Evolutionary conservation across 805 yeast genomes (phyloP).

Genomic region (Metschnikowia drakensbergensis): DNA sequence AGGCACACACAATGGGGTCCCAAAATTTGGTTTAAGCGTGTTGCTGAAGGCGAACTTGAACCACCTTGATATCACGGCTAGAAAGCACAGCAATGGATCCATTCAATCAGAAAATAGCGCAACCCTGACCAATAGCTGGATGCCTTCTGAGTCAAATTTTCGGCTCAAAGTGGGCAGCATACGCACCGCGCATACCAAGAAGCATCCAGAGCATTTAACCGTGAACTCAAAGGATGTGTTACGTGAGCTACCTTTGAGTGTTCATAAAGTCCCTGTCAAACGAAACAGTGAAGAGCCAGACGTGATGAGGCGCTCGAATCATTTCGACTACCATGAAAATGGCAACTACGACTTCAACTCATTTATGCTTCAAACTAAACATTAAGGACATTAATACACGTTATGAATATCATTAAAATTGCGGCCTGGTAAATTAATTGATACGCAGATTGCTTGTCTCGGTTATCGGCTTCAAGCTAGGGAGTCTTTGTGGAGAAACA

Average conservation of each 20-base stretch:
- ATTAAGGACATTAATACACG: not conserved
- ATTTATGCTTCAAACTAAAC: conserved; percentile 27
- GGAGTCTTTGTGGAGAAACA: conserved; percentile 2
- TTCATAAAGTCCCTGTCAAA: not conserved
- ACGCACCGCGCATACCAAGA: not conserved
- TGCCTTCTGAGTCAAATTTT: conserved; percentile 17
- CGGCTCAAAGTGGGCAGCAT: conserved; percentile 7
- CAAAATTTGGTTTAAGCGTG: not conserved
- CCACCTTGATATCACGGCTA: not conserved
- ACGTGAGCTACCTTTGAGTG: conserved; percentile 1
- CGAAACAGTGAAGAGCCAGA: not conserved
- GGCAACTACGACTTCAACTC: conserved; percentile 37
- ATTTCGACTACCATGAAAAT: conserved; percentile 32
- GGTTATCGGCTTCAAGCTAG: conserved; percentile 22
- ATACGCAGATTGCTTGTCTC: conserved; percentile 19
- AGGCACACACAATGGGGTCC: not conserved
- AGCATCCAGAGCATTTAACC: not conserved
- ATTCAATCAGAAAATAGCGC: conserved; percentile 14
- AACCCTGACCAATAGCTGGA: conserved; percentile 16
- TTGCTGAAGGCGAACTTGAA: conserved; percentile 1
- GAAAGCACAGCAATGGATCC: conserved; percentile 8
- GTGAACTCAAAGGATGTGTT: not conserved
- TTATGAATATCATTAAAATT: not conserved
- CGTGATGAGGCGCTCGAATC: conserved; percentile 11
- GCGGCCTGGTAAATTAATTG: not conserved